Base-by-base conservation (phyloP, 495 filamentous ascomycete species). In the Annulohypoxylon moriforme region DNA sequence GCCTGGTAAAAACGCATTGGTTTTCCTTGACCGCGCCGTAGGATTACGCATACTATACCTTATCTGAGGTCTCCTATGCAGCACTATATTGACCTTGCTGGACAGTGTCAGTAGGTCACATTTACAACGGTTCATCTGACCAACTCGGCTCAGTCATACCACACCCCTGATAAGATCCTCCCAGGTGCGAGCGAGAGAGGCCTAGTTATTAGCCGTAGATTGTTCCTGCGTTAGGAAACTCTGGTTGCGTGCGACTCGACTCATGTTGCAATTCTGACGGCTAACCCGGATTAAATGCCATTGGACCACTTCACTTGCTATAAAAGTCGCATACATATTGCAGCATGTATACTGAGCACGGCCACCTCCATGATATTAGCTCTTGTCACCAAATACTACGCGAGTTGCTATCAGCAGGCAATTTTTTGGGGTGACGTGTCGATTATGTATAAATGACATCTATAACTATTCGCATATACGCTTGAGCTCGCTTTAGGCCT, bases 171-270 rank as follows among this genome's bases (percentile, higher is more conserved):
- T 68, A 69, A 65, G 60, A 52, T n/a, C 16, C 56, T 46, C 49
- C 36, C 14, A 57, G n/a, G 11, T 24, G 20, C 11, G 46, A 52
- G 47, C 14, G 47, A 56, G 40, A 40, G 33, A 63, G 49, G 42
- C 52, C 18, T 55, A 14, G 55, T 44, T 25, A 63, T 59, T 25
- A 27, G 18, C 47, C 22, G 56, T 63, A 62, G 57, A 73, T 65
- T 73, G 70, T 68, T 73, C 71, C 71, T 73, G 61, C 62, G 66
- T 73, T 73, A 53, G 66, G 66, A 63, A 62, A 49, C 33, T 44
- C n/a, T 59, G 70, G 62, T 64, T 42, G n/a, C 36, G 69, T 67
- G 56, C 61, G 47, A 57, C 40, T 49, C 34, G 42, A 52, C n/a
- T 56, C 34, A 40, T 36, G 56, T 69, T 73, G 49, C 62, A 60